These are phyloP conservation scores for Cornus florida DNA, from an alignment of 148 eudicot species.

Conservation along the genomic window DNA sequence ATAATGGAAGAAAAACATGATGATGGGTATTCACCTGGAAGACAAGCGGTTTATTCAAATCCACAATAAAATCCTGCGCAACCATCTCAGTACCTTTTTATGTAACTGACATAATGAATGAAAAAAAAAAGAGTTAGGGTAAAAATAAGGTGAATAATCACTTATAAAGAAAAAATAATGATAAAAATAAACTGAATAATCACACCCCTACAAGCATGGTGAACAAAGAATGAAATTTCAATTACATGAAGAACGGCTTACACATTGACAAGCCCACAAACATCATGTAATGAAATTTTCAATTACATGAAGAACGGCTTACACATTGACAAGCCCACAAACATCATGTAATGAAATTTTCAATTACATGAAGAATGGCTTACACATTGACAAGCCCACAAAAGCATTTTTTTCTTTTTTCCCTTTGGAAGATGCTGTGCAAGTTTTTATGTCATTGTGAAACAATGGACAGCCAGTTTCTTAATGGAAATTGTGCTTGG, in stretches of 20 bases:
- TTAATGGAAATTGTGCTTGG: neutral
- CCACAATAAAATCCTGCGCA: conserved; percentile 65
- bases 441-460: too few species aligned
- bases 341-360: neutral
- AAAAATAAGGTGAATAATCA: neutral
- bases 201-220: neutral
- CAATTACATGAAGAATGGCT: neutral
- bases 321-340: too few species aligned
- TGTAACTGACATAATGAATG: neutral
- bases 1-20: neutral
- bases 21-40: conserved; percentile 54
- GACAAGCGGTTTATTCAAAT: conserved; percentile 75
- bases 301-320: neutral
- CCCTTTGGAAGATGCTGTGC: too few species aligned
- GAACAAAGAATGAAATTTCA: neutral
- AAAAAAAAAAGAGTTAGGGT: conserved; percentile 1
- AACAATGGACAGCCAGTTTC: too few species aligned
- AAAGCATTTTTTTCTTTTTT: too few species aligned
- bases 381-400: neutral
- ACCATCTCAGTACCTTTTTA: conserved; percentile 51
- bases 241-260: neutral
- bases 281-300: neutral
- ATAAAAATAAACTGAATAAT: neutral
- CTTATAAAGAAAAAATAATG: neutral
- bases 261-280: neutral